Conservation (phyloP, 495 filamentous ascomycete genomes). For the Penicillium roqueforti region DNA sequence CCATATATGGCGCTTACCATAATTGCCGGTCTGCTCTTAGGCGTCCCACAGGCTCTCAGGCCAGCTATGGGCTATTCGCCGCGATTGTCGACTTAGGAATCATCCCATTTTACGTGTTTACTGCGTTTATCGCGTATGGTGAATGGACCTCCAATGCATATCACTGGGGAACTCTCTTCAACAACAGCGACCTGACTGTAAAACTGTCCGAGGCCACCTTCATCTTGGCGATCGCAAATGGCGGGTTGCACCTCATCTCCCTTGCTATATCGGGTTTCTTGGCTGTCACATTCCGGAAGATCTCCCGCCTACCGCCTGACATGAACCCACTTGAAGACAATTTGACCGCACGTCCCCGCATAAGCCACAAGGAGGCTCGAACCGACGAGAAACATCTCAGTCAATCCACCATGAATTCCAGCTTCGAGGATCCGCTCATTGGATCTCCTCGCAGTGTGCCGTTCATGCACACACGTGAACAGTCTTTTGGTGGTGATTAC, state of each 20-base stretch:
- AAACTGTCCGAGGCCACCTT: constrained; percentile 60
- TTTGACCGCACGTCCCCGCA: constrained; percentile 71
- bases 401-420: constrained; percentile 51
- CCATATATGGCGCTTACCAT: constrained; percentile 74
- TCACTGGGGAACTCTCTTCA: constrained; percentile 62
- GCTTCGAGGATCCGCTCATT: constrained; percentile 56
- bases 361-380: constrained; percentile 67
- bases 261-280: constrained; percentile 67
- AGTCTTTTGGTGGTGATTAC: constrained; percentile 45
- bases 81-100: constrained; percentile 64
- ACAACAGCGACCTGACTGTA: constrained; percentile 40
- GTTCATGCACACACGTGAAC: constrained; percentile 68
- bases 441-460: constrained; percentile 59
- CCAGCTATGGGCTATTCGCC: constrained; percentile 82
- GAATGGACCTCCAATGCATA: constrained; percentile 40
- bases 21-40: constrained; percentile 60
- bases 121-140: constrained; percentile 52
- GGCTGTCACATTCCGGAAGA: constrained; percentile 71
- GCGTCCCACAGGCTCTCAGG: constrained; percentile 69
- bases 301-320: constrained; percentile 75
- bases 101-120: constrained; percentile 74
- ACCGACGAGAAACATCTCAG: constrained; percentile 53
- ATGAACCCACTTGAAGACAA: constrained; percentile 90
- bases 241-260: constrained; percentile 65
- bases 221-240: constrained; percentile 56